These are phyloP conservation scores for Gyromitra esculenta DNA, from an alignment of 2,329 filamentous ascomycete species.

Conservation along the genomic window DNA sequence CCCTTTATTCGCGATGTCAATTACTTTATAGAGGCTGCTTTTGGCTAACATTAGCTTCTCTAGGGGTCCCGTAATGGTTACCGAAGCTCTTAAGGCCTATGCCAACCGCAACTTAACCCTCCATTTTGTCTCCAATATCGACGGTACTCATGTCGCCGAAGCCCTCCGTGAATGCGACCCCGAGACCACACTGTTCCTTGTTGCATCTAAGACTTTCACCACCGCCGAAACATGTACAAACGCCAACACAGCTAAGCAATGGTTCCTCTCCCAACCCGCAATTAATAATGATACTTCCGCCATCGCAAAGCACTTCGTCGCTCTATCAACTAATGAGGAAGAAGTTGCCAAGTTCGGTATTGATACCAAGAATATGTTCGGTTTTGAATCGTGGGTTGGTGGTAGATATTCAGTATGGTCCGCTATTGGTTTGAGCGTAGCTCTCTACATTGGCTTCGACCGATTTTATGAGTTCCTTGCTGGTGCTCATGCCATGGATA, in stretches of 20 bases:
- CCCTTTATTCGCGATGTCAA: slow-evolving; percentile 8
- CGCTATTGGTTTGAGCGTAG: slow-evolving; percentile 93
- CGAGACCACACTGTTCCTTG: slow-evolving; percentile 97
- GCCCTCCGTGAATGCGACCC: slow-evolving; percentile 87
- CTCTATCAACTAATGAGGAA: slow-evolving; percentile 91
- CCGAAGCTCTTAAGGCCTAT: slow-evolving; percentile 95
- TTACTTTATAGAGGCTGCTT: not conserved
- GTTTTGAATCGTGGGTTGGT: slow-evolving; percentile 93
- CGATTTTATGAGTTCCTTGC: slow-evolving; percentile 97
- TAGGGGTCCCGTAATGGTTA: slow-evolving; percentile 98
- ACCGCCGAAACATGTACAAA: slow-evolving; percentile 97
- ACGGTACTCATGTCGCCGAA: slow-evolving; percentile 97
- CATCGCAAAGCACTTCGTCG: slow-evolving; percentile 98
- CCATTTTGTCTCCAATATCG: slow-evolving; percentile 99
- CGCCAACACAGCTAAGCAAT: slow-evolving; percentile 94
- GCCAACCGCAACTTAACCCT: slow-evolving; percentile 84
- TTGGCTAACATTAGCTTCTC: slow-evolving; percentile 29
- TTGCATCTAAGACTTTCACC: slow-evolving; percentile 99
- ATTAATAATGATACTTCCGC: slow-evolving; percentile 74
- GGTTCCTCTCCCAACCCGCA: slow-evolving; percentile 86
- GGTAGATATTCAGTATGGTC: slow-evolving; percentile 99
- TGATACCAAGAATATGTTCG: slow-evolving; percentile 99
- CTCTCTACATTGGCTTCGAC: slow-evolving; percentile 93
- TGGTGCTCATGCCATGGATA: slow-evolving; percentile 97
- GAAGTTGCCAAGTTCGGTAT: slow-evolving; percentile 99